These are phyloP conservation scores for Linderina pennispora DNA, from an alignment of 192 early-diverging fungal species.

Conservation along the genomic window DNA sequence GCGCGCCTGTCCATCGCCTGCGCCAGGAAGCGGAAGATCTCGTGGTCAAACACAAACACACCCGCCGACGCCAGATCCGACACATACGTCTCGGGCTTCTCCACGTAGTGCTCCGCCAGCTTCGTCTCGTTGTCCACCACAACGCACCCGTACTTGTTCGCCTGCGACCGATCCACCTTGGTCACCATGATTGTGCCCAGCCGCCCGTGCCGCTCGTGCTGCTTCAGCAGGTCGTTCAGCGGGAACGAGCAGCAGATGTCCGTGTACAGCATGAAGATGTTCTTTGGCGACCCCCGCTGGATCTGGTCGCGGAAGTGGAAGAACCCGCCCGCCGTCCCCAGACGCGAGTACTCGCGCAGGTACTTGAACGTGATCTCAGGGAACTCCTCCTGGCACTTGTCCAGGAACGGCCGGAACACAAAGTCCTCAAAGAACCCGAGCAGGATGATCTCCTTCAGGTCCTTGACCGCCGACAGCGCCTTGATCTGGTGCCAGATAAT, in stretches of 20 bases:
- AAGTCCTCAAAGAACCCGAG: constrained; percentile 97
- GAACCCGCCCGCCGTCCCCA: constrained; percentile 95
- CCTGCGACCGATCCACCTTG: constrained; percentile 73
- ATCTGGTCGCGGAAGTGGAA: constrained; percentile 99
- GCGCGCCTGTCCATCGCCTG: constrained; percentile 66
- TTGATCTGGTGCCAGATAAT: constrained; percentile 97
- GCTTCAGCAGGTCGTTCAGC: constrained; percentile 74
- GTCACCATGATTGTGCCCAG: constrained; percentile 87
- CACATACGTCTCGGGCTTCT: constrained; percentile 95
- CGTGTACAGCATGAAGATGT: constrained; percentile 94
- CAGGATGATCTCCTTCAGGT: constrained; percentile 88
- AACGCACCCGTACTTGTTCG: constrained; percentile 87
- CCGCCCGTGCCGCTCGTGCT: constrained; percentile 77
- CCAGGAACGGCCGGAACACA: constrained; percentile 86
- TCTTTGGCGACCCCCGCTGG: constrained; percentile 79
- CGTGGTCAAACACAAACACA: constrained; percentile 87
- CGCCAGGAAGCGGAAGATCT: constrained; percentile 82
- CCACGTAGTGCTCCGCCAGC: constrained; percentile 95
- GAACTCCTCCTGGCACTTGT: constrained; percentile 81
- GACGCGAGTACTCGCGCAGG: constrained; percentile 92
- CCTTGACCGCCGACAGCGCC: constrained; percentile 81
- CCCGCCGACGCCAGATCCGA: constrained; percentile 94
- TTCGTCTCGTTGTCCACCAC: constrained; percentile 84
- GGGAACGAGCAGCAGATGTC: constrained; percentile 96
- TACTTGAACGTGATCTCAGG: constrained; percentile 85